A percentile compares a stretch with the other conserved stretches of the same genome.
Conservation (phyloP, 768 basidiomycete genomes). For the Leccinum obscurum region DNA sequence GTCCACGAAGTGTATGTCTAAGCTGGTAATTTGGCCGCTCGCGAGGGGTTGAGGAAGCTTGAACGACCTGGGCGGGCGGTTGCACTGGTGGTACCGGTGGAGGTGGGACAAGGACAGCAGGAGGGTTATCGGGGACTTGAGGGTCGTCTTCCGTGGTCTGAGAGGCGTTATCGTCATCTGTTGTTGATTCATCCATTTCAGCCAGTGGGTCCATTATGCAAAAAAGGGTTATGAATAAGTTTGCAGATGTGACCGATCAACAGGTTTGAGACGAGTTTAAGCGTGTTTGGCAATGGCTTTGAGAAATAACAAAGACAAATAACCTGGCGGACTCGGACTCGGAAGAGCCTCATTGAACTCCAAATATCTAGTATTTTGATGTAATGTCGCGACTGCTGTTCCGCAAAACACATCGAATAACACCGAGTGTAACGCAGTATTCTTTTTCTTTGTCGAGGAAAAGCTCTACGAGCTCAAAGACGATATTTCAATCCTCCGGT, state of each 20-base stretch:
- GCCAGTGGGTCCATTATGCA: conserved; percentile 23
- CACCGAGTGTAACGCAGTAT: background rate
- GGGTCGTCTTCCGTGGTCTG: conserved; percentile 88
- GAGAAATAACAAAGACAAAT: conserved; percentile 26
- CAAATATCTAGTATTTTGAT: background rate
- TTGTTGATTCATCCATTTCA: conserved; percentile 44
- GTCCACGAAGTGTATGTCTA: conserved; percentile 68
- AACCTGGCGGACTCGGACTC: background rate
- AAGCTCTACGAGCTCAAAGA: conserved; percentile 12
- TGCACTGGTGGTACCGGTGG: conserved; percentile 34
- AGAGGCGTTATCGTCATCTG: conserved; percentile 66
- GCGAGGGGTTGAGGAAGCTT: conserved; percentile 39
- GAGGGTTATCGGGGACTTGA: conserved; percentile 63
- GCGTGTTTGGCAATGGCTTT: conserved; percentile 26
- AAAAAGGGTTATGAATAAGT: background rate
- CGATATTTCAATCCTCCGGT: conserved; percentile 23
- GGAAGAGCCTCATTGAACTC: background rate
- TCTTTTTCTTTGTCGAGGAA: conserved; percentile 6
- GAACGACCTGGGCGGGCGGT: conserved; percentile 31
- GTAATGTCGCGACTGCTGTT: background rate
- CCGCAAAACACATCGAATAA: background rate
- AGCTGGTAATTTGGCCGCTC: conserved; percentile 67
- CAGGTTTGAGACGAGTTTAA: conserved; percentile 20
- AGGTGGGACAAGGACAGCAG: conserved; percentile 39
- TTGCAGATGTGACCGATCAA: background rate